These are phyloP conservation scores for Ilex aquifolium DNA, from an alignment of 257 asterid species.

Conservation along the genomic window DNA sequence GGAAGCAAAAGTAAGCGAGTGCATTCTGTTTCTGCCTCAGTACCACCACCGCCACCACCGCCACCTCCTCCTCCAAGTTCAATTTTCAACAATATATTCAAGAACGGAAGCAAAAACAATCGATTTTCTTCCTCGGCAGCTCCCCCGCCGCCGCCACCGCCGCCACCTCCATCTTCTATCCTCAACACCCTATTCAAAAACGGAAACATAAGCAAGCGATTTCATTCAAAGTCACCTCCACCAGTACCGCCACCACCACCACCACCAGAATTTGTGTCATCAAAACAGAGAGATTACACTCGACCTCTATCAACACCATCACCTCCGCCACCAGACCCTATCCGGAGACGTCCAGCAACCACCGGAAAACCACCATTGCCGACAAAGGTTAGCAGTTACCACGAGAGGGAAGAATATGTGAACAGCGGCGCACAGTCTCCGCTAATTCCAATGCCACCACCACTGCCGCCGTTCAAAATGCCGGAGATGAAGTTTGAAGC, in stretches of 20 bases:
- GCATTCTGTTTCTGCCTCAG: conserved; percentile 45
- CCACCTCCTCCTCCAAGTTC: conserved; percentile 70
- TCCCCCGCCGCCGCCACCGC: conserved; percentile 29
- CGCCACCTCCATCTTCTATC: conserved; percentile 61
- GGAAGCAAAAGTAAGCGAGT: conserved; percentile 56
- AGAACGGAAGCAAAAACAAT: conserved; percentile 47
- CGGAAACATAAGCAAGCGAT: conserved; percentile 55
- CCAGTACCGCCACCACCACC: conserved; percentile 27
- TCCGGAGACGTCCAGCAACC: conserved; percentile 18
- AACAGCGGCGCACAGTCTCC: conserved; percentile 63
- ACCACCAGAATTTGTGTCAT: conserved; percentile 1
- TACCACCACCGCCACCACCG: conserved; percentile 50
- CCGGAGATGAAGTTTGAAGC: conserved; percentile 41
- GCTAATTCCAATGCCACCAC: conserved; percentile 55
- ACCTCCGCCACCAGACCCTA: conserved; percentile 20
- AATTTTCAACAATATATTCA: no score
- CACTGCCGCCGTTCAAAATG: conserved; percentile 73
- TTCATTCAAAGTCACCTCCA: conserved; percentile 27
- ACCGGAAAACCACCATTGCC: conserved; percentile 66
- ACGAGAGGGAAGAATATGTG: conserved; percentile 19
- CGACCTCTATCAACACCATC: conserved; percentile 13
- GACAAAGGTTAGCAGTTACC: conserved; percentile 23
- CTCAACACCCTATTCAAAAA: conserved; percentile 52
- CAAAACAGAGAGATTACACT: conserved; percentile 3
- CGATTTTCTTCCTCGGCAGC: conserved; percentile 35